Base-by-base conservation (phyloP, 805 yeast species). In the Yarrowia hollandica region DNA sequence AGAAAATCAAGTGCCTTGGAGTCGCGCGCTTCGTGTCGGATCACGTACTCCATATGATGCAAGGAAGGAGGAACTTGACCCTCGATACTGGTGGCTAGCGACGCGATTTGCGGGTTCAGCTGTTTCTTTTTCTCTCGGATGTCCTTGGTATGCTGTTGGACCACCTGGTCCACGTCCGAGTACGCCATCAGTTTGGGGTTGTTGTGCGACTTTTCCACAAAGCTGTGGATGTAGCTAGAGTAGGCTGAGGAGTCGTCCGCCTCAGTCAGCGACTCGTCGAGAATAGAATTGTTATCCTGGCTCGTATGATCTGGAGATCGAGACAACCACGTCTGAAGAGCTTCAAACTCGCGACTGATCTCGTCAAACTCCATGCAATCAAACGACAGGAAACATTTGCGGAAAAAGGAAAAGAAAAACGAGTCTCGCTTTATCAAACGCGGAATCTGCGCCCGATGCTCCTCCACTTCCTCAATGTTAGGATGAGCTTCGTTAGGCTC, bases 31-130 rank as follows among this genome's bases (percentile, higher is more conserved):
- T 77, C 76, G 65, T 84, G 77, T 61, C 78, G 77, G 64, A 85
- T 85, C 22, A 87, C 73, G 64, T 84, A 86, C 46, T 76, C 77
- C 44, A 86, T 75, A 64, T 84, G 85, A 65, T 83, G 79, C 21
- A 79, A 68, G 0, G 80, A 72, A 0, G 82, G 79, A 4, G 80
- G 70, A 72, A 63, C 37, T 11, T 42, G 38, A 1, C 58, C 37
- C 18, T 59, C 48, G 18, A 77, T 2, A 75, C 69, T 22, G 74
- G 80, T 75, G 66, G 67, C 57, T 68, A 68, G 8, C 77, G 66
- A 34, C 69, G 60, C 37, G 68, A 64, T 1, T 83, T 79, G 4
- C 80, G 72, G 15, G 76, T 71, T 0, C 78, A 72, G 60, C 48
- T 2, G 83, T 81, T 61, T 72, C 72, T 3, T 72, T 68, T 64